phyloP scores from a whole-genome alignment of 495 filamentous ascomycete species.

The Penicillium pancosmium region DNA sequence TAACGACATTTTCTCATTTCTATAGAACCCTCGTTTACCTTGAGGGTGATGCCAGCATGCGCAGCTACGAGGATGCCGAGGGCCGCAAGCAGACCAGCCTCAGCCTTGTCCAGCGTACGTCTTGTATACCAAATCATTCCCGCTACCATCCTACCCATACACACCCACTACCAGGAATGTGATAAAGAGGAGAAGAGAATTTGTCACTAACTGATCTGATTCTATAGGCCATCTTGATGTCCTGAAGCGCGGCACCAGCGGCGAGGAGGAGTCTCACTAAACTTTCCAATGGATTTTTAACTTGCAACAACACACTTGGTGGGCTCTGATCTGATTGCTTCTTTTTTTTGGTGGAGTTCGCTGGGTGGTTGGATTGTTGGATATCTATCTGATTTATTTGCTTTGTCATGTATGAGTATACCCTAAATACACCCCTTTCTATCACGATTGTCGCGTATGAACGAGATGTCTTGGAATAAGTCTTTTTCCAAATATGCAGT shows the following conservation, averaged over 20 bases:
- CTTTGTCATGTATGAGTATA: conserved; percentile 39
- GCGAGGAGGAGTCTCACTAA: conserved; percentile 10
- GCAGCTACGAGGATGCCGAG: conserved; percentile 61
- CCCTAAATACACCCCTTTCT: conserved; percentile 29
- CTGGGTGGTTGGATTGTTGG: neutral
- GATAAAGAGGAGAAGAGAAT: too few relatives aligned
- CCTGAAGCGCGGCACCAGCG: conserved; percentile 46
- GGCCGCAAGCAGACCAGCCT: conserved; percentile 59
- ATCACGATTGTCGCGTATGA: neutral
- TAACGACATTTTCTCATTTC: neutral
- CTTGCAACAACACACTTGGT: neutral
- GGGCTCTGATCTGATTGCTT: neutral
- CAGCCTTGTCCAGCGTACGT: conserved; percentile 75
- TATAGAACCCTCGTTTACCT: conserved; percentile 68
- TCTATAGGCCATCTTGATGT: conserved; percentile 61
- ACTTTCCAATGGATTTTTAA: neutral
- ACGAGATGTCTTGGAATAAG: neutral
- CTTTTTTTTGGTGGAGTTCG: neutral
- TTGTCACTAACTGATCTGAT: neutral
- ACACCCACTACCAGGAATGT: too few relatives aligned
- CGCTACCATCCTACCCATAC: neutral
- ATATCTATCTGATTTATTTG: conserved; percentile 7
- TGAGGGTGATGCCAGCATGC: conserved; percentile 71
- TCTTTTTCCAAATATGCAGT: neutral
- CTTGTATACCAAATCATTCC: neutral